These are phyloP conservation scores for Albatrellus ellisii DNA, from an alignment of 768 basidiomycete genomes.

Conservation along the genomic window DNA sequence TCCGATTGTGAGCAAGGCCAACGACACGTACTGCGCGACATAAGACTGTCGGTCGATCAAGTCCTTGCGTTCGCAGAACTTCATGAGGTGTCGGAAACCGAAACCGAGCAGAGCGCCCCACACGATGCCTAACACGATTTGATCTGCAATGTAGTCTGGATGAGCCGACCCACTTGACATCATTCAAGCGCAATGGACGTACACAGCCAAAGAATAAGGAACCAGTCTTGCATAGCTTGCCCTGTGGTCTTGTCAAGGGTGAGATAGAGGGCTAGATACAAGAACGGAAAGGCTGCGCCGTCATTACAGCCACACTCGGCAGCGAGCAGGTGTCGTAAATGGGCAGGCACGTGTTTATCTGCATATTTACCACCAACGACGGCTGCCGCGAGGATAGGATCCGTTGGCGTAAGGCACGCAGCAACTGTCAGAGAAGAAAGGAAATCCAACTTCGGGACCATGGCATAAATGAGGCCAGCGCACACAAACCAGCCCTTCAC, in stretches of 20 bases:
- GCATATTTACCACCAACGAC: slow-evolving; percentile 95
- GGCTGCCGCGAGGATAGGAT: slow-evolving; percentile 86
- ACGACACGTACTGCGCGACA: slow-evolving; percentile 81
- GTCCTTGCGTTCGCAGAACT: slow-evolving; percentile 75
- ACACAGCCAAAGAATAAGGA: slow-evolving; percentile 80
- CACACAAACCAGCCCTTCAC: slow-evolving; percentile 88
- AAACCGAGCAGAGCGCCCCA: slow-evolving; percentile 70
- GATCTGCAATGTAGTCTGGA: slow-evolving; percentile 44
- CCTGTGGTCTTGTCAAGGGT: slow-evolving; percentile 50
- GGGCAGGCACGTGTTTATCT: slow-evolving; percentile 89
- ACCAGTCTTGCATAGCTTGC: slow-evolving; percentile 75
- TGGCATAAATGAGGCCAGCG: slow-evolving; percentile 79
- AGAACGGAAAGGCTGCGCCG: slow-evolving; percentile 92
- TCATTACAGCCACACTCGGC: slow-evolving; percentile 91
- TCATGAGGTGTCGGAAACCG: slow-evolving; percentile 81
- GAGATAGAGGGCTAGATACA: slow-evolving; percentile 83
- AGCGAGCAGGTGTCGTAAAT: slow-evolving; percentile 52
- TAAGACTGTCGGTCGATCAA: slow-evolving; percentile 92
- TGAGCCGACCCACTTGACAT: slow-evolving; percentile 5
- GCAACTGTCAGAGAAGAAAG: slow-evolving; percentile 82
- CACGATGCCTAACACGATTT: slow-evolving; percentile 61
- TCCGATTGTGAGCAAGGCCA: slow-evolving; percentile 78
- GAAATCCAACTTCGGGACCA: slow-evolving; percentile 84
- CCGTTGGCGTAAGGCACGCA: slow-evolving; percentile 89
- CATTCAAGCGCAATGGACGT: slow-evolving; percentile 17